Evolutionary conservation across 23 red algal genomes (phyloP).

Genomic region (Agarophyton chilense): DNA sequence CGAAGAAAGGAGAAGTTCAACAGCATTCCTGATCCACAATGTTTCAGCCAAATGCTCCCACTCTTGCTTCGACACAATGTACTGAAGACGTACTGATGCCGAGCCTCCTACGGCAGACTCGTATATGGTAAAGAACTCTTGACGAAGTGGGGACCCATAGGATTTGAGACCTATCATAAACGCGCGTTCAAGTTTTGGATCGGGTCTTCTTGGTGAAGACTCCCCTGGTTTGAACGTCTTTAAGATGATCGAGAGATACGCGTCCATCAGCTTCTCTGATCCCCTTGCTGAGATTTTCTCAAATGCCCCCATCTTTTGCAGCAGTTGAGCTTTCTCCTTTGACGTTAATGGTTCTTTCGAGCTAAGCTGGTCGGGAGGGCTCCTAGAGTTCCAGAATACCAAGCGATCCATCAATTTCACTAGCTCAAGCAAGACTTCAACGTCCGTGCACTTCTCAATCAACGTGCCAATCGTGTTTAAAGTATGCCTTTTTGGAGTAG

Average conservation of each 20-base stretch:
- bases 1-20: slow-evolving; percentile 74
- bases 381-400: slow-evolving; percentile 48
- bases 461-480: slow-evolving; percentile 48
- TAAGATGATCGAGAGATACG: slow-evolving; percentile 66
- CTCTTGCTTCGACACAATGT: slow-evolving; percentile 84
- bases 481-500: slow-evolving; percentile 33
- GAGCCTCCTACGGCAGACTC: slow-evolving; percentile 34
- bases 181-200: slow-evolving; percentile 77
- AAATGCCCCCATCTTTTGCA: slow-evolving; percentile 71
- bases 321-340: slow-evolving; percentile 80
- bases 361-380: not conserved
- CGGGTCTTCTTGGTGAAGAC: slow-evolving; percentile 17
- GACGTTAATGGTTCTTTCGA: slow-evolving; percentile 56
- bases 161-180: slow-evolving; percentile 83
- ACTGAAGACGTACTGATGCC: slow-evolving; percentile 58
- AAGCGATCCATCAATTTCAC: slow-evolving; percentile 63
- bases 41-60: slow-evolving; percentile 91
- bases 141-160: slow-evolving; percentile 29
- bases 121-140: slow-evolving; percentile 76
- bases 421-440: slow-evolving; percentile 58
- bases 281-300: slow-evolving; percentile 58
- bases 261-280: slow-evolving; percentile 25
- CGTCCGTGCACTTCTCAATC: slow-evolving; percentile 61
- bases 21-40: slow-evolving; percentile 91
- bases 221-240: slow-evolving; percentile 42